Evolutionary conservation across 345 rosid species (phyloP), one percentile per base, ranked within the genome.

Genomic region (Erodium maritimum): DNA sequence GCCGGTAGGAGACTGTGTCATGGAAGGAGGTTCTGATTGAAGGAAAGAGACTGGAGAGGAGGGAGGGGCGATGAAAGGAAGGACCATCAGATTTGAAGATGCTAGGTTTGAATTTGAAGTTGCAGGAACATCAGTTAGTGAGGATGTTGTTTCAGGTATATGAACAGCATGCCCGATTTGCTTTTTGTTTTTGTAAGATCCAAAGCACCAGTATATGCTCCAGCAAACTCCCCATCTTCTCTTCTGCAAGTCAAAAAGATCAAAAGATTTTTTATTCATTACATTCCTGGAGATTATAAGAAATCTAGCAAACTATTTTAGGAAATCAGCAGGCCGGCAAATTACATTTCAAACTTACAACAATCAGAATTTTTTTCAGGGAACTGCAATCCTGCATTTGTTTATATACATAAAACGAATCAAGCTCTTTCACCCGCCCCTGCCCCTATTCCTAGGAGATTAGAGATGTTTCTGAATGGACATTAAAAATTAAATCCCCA

Each of bases 221-320:
- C 69, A 88, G 67, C 97, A 90, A 54, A 89, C 94, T 57, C 84
- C 87, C 91, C 96, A 90, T 74, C 91, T 67, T 80, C 83, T 87
- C 71, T 74, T 73, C 94, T 85, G 83, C 65, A 60, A 1, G 21
- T 45, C 37, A 65, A 51, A 22, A 62, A 69, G n/a, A n/a, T n/a
- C n/a, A n/a, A n/a, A n/a, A n/a, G n/a, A n/a, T n/a, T n/a, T n/a
- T n/a, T n/a, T n/a, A n/a, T n/a, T n/a, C n/a, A n/a, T n/a, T n/a
- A n/a, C n/a, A n/a, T n/a, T n/a, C 21, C 65, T 60, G 53, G 4
- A 33, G 54, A 37, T 50, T 25, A 67, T 54, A 23, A 59, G 51
- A 62, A 52, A 66, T 65, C 4, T 12, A 11, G 13, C 10, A 29
- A 29, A 29, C 34, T 29, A 29, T 29, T 3, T 8, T 29, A 29